Evolutionary conservation across 1,284 basidiomycete genomes (phyloP).

Genomic region (Mycosarcoma mackinlayi): DNA sequence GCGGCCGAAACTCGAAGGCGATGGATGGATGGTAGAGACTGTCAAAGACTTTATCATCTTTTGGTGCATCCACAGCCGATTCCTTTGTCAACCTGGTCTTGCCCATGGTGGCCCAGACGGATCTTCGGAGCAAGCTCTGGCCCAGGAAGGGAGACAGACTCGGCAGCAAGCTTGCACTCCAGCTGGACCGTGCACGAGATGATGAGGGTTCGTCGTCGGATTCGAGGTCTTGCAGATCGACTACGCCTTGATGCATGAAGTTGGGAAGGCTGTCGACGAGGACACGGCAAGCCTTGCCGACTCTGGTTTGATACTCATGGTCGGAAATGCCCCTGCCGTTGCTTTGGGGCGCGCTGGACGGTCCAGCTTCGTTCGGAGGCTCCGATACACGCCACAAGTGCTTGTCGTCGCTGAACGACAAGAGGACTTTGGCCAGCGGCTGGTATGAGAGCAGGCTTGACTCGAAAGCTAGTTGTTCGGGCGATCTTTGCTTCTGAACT

Average conservation of each 20-base stretch:
- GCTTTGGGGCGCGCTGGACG: neutral
- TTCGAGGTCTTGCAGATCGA: slow-evolving; percentile 43
- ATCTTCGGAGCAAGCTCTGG: slow-evolving; percentile 28
- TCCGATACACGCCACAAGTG: slow-evolving; percentile 8
- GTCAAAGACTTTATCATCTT: slow-evolving; percentile 16
- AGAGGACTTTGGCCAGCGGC: neutral
- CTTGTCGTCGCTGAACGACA: neutral
- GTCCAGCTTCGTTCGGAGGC: neutral
- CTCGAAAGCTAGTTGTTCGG: too few species aligned
- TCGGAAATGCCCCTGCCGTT: slow-evolving; percentile 22
- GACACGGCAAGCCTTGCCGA: slow-evolving; percentile 49
- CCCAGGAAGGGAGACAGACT: slow-evolving; percentile 40
- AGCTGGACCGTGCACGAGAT: slow-evolving; percentile 3
- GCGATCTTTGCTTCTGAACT: too few species aligned
- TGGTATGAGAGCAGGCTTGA: neutral
- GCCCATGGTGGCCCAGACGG: slow-evolving; percentile 15
- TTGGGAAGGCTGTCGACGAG: slow-evolving; percentile 47
- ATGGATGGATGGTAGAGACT: slow-evolving; percentile 56
- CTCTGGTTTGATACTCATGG: slow-evolving; percentile 53
- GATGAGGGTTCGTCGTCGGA: slow-evolving; percentile 3
- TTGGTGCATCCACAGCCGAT: neutral
- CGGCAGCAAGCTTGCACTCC: slow-evolving; percentile 19
- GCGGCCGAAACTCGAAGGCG: slow-evolving; percentile 51
- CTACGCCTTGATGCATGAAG: slow-evolving; percentile 49
- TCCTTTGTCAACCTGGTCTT: slow-evolving; percentile 8